Percentiles rank a stretch among this genome's conserved stretches.
Evolutionary conservation across 495 filamentous ascomycete genomes (phyloP).

Genomic region (Schizothecium vesticola): DNA sequence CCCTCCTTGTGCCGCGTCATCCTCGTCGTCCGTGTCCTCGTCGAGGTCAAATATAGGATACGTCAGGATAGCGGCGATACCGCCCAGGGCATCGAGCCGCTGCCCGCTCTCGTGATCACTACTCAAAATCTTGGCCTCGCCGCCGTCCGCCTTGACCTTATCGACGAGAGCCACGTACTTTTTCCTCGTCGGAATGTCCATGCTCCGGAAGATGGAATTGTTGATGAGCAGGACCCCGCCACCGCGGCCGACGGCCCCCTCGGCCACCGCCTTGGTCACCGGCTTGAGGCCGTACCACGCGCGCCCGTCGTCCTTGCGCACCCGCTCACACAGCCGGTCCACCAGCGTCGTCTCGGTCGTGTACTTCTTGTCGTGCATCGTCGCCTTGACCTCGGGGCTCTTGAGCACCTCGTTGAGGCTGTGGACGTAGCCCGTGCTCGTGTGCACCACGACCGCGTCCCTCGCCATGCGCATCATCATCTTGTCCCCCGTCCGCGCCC

Average conservation of each 20-base stretch:
- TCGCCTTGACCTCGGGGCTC: constrained; percentile 65
- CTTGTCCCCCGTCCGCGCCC: constrained; percentile 61
- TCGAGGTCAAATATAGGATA: constrained; percentile 78
- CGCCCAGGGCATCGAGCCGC: constrained; percentile 75
- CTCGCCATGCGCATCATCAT: constrained; percentile 53
- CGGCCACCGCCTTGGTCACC: constrained; percentile 78
- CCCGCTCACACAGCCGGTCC: constrained; percentile 73
- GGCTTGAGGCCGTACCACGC: constrained; percentile 89
- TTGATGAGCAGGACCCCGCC: constrained; percentile 81
- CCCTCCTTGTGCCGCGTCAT: constrained; percentile 12
- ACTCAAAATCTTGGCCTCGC: constrained; percentile 81
- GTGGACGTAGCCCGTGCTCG: constrained; percentile 77
- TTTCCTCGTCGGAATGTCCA: constrained; percentile 73
- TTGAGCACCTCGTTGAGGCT: constrained; percentile 80
- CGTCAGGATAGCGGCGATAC: constrained; percentile 84
- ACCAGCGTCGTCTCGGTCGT: constrained; percentile 78
- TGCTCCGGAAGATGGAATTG: constrained; percentile 76
- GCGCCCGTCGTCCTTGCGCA: constrained; percentile 80
- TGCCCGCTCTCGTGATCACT: constrained; percentile 92
- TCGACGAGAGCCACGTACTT: constrained; percentile 85
- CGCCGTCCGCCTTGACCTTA: constrained; percentile 82
- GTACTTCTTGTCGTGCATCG: constrained; percentile 79
- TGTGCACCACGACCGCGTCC: constrained; percentile 70
- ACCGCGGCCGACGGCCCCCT: constrained; percentile 83
- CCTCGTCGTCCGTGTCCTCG: constrained; percentile 46